Conservation (phyloP, 768 basidiomycete genomes). For the Amanita phalloides region DNA sequence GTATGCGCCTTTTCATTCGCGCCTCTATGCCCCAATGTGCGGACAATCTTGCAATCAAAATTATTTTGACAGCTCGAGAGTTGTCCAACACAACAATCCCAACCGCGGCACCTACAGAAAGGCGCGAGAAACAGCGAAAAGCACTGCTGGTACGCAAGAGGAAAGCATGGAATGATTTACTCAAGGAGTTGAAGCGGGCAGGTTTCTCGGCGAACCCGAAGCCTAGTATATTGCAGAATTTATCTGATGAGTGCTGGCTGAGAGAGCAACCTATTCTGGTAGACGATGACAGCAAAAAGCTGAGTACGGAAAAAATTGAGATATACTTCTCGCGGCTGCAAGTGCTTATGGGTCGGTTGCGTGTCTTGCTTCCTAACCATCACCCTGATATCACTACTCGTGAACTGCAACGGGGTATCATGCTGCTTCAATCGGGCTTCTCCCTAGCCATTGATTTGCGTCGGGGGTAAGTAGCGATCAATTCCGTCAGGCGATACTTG, state of each 20-base stretch:
- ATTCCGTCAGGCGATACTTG: not conserved
- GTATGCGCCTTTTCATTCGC: slow-evolving; percentile 31
- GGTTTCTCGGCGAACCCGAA: slow-evolving; percentile 70
- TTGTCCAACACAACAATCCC: slow-evolving; percentile 41
- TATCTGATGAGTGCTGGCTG: slow-evolving; percentile 49
- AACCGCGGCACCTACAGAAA: slow-evolving; percentile 30
- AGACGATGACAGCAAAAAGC: slow-evolving; percentile 10
- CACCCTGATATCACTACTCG: slow-evolving; percentile 79
- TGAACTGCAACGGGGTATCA: slow-evolving; percentile 73
- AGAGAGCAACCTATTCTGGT: slow-evolving; percentile 45
- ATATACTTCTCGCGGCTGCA: slow-evolving; percentile 55
- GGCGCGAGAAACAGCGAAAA: slow-evolving; percentile 55
- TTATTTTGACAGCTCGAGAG: slow-evolving; percentile 51
- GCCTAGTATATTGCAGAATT: slow-evolving; percentile 51
- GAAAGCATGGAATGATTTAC: slow-evolving; percentile 82
- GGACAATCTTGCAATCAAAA: slow-evolving; percentile 46
- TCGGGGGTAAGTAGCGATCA: slow-evolving; percentile 40
- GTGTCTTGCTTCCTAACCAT: slow-evolving; percentile 53
- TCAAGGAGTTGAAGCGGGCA: slow-evolving; percentile 76
- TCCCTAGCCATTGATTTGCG: slow-evolving; percentile 53
- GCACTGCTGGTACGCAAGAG: slow-evolving; percentile 72
- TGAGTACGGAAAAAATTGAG: slow-evolving; percentile 35
- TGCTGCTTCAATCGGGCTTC: slow-evolving; percentile 72
- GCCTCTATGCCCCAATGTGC: slow-evolving; percentile 29
- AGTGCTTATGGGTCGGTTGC: slow-evolving; percentile 53